Conservation (phyloP, 768 basidiomycete species). For the Naganishia vaughanmartiniae region DNA sequence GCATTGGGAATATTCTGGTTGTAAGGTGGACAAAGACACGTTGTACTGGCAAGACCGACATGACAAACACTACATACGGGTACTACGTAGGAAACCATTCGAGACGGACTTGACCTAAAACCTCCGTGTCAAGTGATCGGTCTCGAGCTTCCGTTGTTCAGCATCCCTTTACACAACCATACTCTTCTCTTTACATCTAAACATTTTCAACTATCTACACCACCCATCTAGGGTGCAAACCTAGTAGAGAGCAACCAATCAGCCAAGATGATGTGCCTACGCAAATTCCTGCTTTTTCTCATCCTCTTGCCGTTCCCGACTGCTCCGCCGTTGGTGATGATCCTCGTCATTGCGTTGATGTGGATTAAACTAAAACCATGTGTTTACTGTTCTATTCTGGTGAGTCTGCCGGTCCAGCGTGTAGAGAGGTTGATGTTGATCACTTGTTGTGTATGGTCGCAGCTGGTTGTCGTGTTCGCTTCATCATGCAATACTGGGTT, state of each 20-base stretch:
- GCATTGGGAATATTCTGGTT: too few species aligned
- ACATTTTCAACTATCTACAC: too few species aligned
- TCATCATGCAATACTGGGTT: conserved; percentile 25
- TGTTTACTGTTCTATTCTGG: conserved; percentile 30
- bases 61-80: too few species aligned
- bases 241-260: background rate
- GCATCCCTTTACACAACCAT: too few species aligned
- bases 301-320: conserved; percentile 32
- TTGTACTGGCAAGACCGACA: too few species aligned
- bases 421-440: background rate
- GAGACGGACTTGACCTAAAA: too few species aligned
- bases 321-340: conserved; percentile 28
- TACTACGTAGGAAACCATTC: too few species aligned
- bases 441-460: background rate
- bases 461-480: conserved; percentile 28
- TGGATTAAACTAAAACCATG: conserved; percentile 32
- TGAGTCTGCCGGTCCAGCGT: background rate
- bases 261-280: conserved; percentile 34
- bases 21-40: too few species aligned
- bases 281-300: conserved; percentile 30
- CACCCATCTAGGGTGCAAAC: background rate
- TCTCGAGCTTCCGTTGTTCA: background rate
- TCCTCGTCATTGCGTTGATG: conserved; percentile 23
- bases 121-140: too few species aligned
- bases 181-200: too few species aligned